Percentiles rank a stretch among this genome's conserved stretches.
These are phyloP conservation scores for Marasmius tenuissimus DNA, from an alignment of 1,284 basidiomycete genomes.

Conservation along the genomic window DNA sequence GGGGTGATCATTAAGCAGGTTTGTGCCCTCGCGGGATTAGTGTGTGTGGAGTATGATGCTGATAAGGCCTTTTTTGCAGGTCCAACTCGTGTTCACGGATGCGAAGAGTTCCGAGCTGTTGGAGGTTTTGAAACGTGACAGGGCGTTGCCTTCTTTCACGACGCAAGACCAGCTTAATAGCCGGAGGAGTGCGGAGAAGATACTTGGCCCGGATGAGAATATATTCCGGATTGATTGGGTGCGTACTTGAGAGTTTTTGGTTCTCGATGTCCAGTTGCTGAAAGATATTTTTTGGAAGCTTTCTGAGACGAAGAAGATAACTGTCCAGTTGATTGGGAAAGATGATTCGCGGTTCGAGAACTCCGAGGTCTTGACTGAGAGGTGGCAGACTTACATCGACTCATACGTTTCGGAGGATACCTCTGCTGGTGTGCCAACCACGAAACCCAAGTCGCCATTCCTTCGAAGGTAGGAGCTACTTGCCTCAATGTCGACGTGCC, in stretches of 20 bases:
- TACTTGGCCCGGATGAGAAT: conserved; percentile 88
- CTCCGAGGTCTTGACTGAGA: conserved; percentile 76
- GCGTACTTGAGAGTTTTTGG: conserved; percentile 23
- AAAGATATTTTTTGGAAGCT: conserved; percentile 44
- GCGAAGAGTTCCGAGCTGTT: conserved; percentile 84
- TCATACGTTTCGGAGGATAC: conserved; percentile 74
- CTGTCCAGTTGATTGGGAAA: conserved; percentile 86
- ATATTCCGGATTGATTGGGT: conserved; percentile 94
- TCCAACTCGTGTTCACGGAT: conserved; percentile 80
- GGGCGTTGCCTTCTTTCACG: conserved; percentile 60
- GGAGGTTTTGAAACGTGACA: conserved; percentile 77
- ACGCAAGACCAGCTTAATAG: conserved; percentile 86
- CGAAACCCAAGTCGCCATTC: conserved; percentile 68
- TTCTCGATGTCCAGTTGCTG: conserved; percentile 8
- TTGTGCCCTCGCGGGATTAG: conserved; percentile 22
- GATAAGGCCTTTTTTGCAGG: conserved; percentile 34
- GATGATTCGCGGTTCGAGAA: conserved; percentile 90
- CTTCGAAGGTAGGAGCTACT: conserved; percentile 60
- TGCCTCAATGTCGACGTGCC: neutral
- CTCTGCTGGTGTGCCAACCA: conserved; percentile 49
- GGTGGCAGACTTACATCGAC: conserved; percentile 91
- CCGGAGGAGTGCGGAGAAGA: conserved; percentile 80
- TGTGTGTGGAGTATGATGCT: conserved; percentile 1
- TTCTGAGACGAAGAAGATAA: conserved; percentile 68
- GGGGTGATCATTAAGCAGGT: conserved; percentile 88